phyloP scores from a whole-genome alignment of 768 basidiomycete genomes.

The Dioszegia hungarica region DNA sequence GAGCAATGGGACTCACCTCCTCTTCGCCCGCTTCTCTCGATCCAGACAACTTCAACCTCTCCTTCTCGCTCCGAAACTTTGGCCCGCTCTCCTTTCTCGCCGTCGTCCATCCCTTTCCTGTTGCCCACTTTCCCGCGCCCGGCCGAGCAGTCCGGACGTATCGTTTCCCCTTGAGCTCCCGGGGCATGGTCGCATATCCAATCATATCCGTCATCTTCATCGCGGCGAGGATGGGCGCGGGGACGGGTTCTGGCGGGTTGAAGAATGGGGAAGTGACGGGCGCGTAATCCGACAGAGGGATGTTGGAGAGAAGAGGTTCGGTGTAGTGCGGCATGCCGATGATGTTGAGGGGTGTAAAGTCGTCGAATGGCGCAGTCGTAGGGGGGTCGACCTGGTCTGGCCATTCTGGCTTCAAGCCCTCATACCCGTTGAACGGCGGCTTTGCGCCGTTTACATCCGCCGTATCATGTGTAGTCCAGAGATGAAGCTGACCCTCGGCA shows the following conservation, averaged over 20 bases:
- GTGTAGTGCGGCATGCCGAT: constrained; percentile 86
- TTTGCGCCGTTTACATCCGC: constrained; percentile 16
- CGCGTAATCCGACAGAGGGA: constrained; percentile 44
- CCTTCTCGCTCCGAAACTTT: constrained; percentile 74
- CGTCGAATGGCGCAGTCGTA: constrained; percentile 73
- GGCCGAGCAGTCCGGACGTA: constrained; percentile 62
- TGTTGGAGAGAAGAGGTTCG: constrained; percentile 64
- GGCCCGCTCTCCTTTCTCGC: constrained; percentile 48
- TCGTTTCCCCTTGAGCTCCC: constrained; percentile 74
- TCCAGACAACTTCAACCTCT: constrained; percentile 28
- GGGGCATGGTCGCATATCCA: constrained; percentile 81
- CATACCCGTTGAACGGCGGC: constrained; percentile 76
- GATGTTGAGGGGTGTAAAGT: constrained; percentile 73
- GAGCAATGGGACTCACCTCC: constrained; percentile 18
- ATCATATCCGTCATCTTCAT: constrained; percentile 87
- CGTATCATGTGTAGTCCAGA: constrained; percentile 67
- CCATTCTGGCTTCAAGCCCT: constrained; percentile 76
- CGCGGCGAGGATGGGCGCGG: constrained; percentile 65
- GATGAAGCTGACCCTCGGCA: constrained; percentile 73
- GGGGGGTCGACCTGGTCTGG: constrained; percentile 66
- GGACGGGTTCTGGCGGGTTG: constrained; percentile 67
- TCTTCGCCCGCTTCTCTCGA: constrained; percentile 13
- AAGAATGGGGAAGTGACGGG: constrained; percentile 56
- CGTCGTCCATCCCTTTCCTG: constrained; percentile 49
- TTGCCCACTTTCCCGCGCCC: constrained; percentile 18